Percentiles rank a stretch among this genome's conserved stretches.
Conservation (phyloP, 257 asterid genomes). For the Solanum rostratum region DNA sequence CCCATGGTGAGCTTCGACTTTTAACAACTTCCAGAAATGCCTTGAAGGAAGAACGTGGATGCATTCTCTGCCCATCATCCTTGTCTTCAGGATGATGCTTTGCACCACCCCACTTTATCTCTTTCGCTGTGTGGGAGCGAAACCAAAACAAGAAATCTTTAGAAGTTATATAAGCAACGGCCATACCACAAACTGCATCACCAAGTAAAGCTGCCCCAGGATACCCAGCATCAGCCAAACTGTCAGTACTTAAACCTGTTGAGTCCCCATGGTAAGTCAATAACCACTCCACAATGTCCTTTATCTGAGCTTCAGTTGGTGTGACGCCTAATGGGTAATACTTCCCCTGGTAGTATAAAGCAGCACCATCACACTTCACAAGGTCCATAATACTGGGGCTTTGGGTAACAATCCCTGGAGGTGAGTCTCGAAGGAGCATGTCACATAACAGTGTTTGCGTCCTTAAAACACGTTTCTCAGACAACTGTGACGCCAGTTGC, state of each 20-base stretch:
- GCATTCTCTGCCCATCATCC: slow-evolving; percentile 77
- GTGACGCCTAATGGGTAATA: slow-evolving; percentile 58
- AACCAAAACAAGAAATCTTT: slow-evolving; percentile 77
- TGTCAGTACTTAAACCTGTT: slow-evolving; percentile 79
- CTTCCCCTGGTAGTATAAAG: slow-evolving; percentile 54
- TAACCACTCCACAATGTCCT: slow-evolving; percentile 63
- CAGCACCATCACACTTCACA: slow-evolving; percentile 84
- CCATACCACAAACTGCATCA: slow-evolving; percentile 79
- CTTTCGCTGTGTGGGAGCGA: slow-evolving; percentile 73
- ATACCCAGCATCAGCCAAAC: slow-evolving; percentile 79
- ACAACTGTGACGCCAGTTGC: slow-evolving; percentile 56
- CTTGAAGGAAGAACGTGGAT: slow-evolving; percentile 85
- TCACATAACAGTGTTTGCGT: slow-evolving; percentile 83
- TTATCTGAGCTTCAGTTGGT: slow-evolving; percentile 63
- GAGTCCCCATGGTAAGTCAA: slow-evolving; percentile 55
- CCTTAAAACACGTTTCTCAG: slow-evolving; percentile 66
- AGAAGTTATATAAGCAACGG: slow-evolving; percentile 63
- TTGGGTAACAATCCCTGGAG: slow-evolving; percentile 64
- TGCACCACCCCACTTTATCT: slow-evolving; percentile 92
- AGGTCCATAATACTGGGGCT: slow-evolving; percentile 79
- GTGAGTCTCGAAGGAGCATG: slow-evolving; percentile 75
- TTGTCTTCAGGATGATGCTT: slow-evolving; percentile 79
- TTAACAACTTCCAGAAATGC: slow-evolving; percentile 88
- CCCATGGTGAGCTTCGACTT: slow-evolving; percentile 90
- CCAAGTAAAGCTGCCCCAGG: slow-evolving; percentile 64